These are phyloP conservation scores for Inonotus hispidus DNA, from an alignment of 1,284 basidiomycete genomes.

Conservation along the genomic window DNA sequence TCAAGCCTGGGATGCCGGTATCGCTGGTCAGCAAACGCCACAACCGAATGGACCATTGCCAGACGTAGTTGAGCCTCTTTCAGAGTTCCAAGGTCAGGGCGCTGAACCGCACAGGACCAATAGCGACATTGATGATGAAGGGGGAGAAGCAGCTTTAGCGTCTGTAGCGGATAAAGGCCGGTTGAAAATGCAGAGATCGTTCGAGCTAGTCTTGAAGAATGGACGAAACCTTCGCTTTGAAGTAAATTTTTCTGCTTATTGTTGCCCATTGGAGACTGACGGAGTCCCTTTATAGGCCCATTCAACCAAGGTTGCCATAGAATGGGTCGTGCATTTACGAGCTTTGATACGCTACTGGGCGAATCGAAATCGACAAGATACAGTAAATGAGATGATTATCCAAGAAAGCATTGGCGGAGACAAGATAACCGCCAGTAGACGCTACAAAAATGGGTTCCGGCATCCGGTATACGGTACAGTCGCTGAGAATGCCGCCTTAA, in stretches of 20 bases:
- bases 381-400: conserved; percentile 74
- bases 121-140: conserved; percentile 55
- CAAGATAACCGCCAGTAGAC: conserved; percentile 49
- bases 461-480: conserved; percentile 47
- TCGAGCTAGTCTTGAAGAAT: conserved; percentile 69
- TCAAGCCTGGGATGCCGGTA: conserved; percentile 17
- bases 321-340: conserved; percentile 74
- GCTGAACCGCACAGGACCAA: conserved; percentile 33
- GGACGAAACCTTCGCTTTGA: conserved; percentile 73
- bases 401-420: conserved; percentile 45
- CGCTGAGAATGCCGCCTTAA: conserved; percentile 46
- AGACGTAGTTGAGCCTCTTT: conserved; percentile 20
- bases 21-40: conserved; percentile 10
- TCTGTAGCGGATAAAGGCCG: conserved; percentile 39
- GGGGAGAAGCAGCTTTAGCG: conserved; percentile 57
- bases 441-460: conserved; percentile 34
- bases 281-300: conserved; percentile 39
- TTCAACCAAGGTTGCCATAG: conserved; percentile 58
- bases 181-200: conserved; percentile 60
- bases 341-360: conserved; percentile 74
- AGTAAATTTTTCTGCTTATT: conserved; percentile 34
- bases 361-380: conserved; percentile 61
- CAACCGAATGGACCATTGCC: conserved; percentile 10
- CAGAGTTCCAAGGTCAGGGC: conserved; percentile 36
- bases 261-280: neutral